Evolutionary conservation across 352 stramenopile genomes (phyloP).

Genomic region (Albugo candida): DNA sequence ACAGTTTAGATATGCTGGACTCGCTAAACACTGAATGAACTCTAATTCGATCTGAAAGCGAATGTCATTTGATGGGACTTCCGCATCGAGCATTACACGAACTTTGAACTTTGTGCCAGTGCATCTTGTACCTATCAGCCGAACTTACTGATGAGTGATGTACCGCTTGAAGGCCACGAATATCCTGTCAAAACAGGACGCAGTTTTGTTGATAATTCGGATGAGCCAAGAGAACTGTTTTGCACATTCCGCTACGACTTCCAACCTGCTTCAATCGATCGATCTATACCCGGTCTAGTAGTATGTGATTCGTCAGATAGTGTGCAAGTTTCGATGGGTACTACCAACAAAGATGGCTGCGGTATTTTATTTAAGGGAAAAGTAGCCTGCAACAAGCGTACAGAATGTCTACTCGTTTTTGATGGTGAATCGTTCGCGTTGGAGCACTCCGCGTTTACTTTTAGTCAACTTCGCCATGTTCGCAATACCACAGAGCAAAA

Average conservation of each 20-base stretch:
- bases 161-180: neutral
- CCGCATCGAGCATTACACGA: conserved; percentile 10
- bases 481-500: conserved; percentile 15
- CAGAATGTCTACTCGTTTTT: conserved; percentile 66
- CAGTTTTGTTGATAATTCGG: neutral
- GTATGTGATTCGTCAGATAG: conserved; percentile 31
- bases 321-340: conserved; percentile 45
- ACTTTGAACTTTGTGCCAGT: neutral
- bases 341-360: conserved; percentile 19
- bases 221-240: neutral
- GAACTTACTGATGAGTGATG: too few relatives aligned
- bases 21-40: conserved; percentile 84
- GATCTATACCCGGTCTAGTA: conserved; percentile 35
- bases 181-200: neutral
- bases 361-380: conserved; percentile 71
- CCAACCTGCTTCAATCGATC: conserved; percentile 60
- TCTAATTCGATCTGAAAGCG: conserved; percentile 86
- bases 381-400: conserved; percentile 24
- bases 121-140: too few relatives aligned
- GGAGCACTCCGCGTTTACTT: conserved; percentile 44
- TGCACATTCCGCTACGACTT: conserved; percentile 66
- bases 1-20: conserved; percentile 81
- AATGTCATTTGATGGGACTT: conserved; percentile 73
- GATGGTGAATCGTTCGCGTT: conserved; percentile 42
- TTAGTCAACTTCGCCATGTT: conserved; percentile 55